Evolutionary conservation across 2,329 filamentous ascomycete species (phyloP).

Genomic region (Trichoderma brevicompactum): DNA sequence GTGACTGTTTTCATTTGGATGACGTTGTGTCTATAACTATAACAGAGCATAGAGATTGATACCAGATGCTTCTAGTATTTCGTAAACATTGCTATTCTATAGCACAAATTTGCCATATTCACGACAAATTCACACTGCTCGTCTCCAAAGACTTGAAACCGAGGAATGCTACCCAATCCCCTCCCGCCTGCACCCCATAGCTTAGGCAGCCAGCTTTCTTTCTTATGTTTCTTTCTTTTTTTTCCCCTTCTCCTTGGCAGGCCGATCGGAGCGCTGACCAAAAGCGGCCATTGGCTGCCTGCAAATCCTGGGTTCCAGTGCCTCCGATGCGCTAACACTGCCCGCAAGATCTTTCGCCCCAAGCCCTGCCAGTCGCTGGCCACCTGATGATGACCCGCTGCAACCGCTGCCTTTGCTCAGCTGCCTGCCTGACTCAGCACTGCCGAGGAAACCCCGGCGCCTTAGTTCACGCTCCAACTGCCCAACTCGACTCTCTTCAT

Average conservation of each 20-base stretch:
- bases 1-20: neutral
- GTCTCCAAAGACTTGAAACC: no score
- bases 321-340: constrained; percentile 10
- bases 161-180: no score
- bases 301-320: neutral
- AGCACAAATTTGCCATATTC: neutral
- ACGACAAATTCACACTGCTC: neutral
- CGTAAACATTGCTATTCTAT: no score
- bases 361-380: constrained; percentile 6
- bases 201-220: neutral
- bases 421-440: constrained; percentile 28
- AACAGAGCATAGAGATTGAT: no score
- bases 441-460: constrained; percentile 28
- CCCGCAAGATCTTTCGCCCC: constrained; percentile 2
- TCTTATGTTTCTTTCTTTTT: neutral
- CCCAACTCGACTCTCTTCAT: constrained; percentile 25
- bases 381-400: constrained; percentile 27
- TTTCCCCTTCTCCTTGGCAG: neutral
- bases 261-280: neutral
- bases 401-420: constrained; percentile 13
- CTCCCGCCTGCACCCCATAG: neutral
- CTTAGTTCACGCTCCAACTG: constrained; percentile 17
- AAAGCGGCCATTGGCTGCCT: constrained; percentile 18
- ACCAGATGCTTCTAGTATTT: no score
- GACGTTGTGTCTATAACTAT: no score